Conservation (phyloP, 225 moss, liverwort and hornwort species). For the Marchantia paleacea region DNA sequence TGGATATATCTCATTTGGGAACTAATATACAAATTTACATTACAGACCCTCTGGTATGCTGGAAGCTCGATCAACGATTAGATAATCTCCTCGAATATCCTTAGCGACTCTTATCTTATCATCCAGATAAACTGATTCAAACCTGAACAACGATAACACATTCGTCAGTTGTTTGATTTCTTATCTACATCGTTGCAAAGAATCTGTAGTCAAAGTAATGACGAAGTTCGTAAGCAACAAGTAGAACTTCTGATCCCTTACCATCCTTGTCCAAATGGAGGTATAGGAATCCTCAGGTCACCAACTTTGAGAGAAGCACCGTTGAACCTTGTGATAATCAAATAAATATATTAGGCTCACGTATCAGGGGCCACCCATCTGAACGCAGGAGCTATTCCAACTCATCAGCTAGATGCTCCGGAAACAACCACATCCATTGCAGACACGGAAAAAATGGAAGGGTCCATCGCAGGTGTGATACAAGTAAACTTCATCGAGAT, state of each 20-base stretch:
- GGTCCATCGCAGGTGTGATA: no score
- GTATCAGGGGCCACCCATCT: neutral
- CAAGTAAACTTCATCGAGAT: no score
- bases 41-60: conserved; percentile 21
- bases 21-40: neutral
- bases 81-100: conserved; percentile 79
- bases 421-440: neutral
- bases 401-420: neutral
- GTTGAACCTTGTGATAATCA: conserved; percentile 45
- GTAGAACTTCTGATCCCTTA: conserved; percentile 20
- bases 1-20: neutral
- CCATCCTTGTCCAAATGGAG: conserved; percentile 91
- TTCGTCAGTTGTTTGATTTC: neutral
- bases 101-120: conserved; percentile 69
- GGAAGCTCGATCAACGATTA: conserved; percentile 67
- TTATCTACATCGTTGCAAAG: neutral
- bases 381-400: neutral
- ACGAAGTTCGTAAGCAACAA: neutral
- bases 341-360: neutral
- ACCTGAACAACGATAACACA: conserved; percentile 41
- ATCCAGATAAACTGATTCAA: conserved; percentile 78
- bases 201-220: no score
- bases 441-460: neutral
- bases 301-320: conserved; percentile 58
- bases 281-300: conserved; percentile 58